A percentile compares a stretch with the other conserved stretches of the same genome.
These are phyloP conservation scores for Sarocladiaceae sp. DNA, from an alignment of 2,329 filamentous ascomycete species.

Conservation along the genomic window DNA sequence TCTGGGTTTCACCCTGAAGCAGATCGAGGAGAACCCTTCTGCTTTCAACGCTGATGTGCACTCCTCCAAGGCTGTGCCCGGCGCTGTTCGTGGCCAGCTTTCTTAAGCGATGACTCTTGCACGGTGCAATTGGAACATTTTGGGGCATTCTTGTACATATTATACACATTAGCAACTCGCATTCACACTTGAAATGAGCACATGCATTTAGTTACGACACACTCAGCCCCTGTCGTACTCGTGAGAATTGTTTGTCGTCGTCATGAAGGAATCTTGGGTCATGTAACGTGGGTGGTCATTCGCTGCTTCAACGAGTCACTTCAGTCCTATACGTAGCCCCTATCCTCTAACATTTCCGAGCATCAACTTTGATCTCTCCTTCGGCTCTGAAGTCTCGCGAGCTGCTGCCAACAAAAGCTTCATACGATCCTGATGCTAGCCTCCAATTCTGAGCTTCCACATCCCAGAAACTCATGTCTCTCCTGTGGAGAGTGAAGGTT, in stretches of 20 bases:
- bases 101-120: no score
- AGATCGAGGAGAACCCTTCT: slow-evolving; percentile 46
- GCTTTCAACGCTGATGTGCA: slow-evolving; percentile 52
- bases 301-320: background rate
- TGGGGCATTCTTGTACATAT: no score
- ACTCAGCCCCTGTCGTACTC: no score
- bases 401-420: slow-evolving; percentile 18
- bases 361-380: slow-evolving; percentile 13
- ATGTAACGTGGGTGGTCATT: no score
- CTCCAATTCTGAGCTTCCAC: slow-evolving; percentile 58
- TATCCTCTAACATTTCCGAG: background rate
- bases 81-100: slow-evolving; percentile 49
- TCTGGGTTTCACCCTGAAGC: slow-evolving; percentile 41
- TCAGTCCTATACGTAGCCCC: background rate
- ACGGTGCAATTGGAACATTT: no score
- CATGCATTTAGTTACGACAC: no score
- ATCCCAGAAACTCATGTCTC: slow-evolving; percentile 66
- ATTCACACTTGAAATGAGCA: no score
- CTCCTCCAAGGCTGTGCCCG: slow-evolving; percentile 41
- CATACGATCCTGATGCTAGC: slow-evolving; percentile 15
- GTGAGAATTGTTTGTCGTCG: no score
- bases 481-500: slow-evolving; percentile 50
- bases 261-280: no score
- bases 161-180: no score
- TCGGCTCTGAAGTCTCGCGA: slow-evolving; percentile 26